These are phyloP conservation scores for Dalbergia cochinchinensis DNA, from an alignment of 306 rosid species.

Conservation along the genomic window DNA sequence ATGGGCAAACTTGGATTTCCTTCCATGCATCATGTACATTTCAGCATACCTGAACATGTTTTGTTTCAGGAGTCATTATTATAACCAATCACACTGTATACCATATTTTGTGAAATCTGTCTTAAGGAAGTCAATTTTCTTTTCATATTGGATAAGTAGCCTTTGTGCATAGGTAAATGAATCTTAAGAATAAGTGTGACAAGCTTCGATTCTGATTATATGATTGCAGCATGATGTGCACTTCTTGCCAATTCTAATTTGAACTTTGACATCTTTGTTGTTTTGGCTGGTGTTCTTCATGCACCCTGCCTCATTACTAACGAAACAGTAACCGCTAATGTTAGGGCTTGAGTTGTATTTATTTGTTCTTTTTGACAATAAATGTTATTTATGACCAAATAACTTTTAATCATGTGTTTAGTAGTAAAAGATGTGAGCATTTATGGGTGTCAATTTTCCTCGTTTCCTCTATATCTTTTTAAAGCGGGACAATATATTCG, in stretches of 20 bases:
- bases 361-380: background rate
- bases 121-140: background rate
- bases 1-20: background rate
- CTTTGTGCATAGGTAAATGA: background rate
- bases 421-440: background rate
- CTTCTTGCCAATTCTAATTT: background rate
- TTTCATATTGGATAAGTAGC: background rate
- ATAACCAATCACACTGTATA: background rate
- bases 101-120: slow-evolving; percentile 5
- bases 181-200: background rate
- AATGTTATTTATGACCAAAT: background rate
- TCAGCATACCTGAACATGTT: background rate
- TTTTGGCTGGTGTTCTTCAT: slow-evolving; percentile 3
- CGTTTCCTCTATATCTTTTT: background rate
- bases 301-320: background rate
- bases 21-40: background rate
- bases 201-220: slow-evolving; percentile 22
- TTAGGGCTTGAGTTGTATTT: background rate
- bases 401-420: background rate
- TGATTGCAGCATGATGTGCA: slow-evolving; percentile 8
- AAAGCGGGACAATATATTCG: background rate
- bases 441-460: background rate
- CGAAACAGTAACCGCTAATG: background rate
- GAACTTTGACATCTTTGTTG: background rate
- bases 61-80: background rate